Conservation (phyloP, 179 eudicot species). For the Spergularia azorica region DNA sequence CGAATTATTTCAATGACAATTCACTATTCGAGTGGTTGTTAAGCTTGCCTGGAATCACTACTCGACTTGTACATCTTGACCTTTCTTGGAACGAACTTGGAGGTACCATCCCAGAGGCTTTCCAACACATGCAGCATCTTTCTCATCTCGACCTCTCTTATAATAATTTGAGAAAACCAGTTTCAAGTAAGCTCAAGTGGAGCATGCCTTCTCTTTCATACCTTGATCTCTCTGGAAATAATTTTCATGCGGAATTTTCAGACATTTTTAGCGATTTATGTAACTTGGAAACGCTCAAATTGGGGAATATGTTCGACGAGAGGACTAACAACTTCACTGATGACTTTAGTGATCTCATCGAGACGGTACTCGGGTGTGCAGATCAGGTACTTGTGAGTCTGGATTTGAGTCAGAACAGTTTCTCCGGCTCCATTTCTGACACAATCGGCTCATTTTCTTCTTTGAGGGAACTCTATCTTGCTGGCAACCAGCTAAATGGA, state of each 20-base stretch:
- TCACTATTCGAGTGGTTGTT: conserved; percentile 25
- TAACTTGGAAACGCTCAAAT: neutral
- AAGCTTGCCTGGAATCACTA: conserved; percentile 1
- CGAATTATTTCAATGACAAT: neutral
- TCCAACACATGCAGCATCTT: neutral
- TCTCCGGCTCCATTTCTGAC: conserved; percentile 20
- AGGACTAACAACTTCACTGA: neutral
- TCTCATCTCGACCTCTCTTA: conserved; percentile 11
- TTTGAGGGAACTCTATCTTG: neutral
- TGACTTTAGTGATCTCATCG: neutral
- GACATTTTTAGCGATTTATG: neutral
- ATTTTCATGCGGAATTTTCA: neutral
- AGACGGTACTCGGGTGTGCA: neutral
- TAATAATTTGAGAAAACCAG: neutral
- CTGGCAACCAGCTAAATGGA: neutral
- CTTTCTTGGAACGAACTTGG: neutral
- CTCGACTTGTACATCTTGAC: conserved; percentile 17
- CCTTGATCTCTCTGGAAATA: neutral
- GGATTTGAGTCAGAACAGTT: neutral
- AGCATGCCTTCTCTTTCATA: neutral
- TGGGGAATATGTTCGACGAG: neutral
- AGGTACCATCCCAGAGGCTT: conserved; percentile 5
- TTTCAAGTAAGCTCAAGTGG: neutral
- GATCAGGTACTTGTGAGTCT: neutral
- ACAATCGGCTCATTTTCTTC: conserved; percentile 8